Conservation (phyloP, 805 yeast species). For the Peterozyma toletana region DNA sequence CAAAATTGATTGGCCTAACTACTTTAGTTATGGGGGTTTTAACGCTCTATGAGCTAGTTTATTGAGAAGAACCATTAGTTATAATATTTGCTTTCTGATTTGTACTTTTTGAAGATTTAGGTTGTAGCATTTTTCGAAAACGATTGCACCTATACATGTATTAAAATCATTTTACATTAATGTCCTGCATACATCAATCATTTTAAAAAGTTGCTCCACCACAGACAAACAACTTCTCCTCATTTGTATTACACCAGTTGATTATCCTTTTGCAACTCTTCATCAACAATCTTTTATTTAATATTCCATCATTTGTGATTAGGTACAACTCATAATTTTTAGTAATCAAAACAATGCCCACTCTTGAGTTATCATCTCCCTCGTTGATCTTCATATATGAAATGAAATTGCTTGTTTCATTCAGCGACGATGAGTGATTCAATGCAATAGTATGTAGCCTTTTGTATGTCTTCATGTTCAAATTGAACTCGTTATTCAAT, state of each 20-base stretch:
- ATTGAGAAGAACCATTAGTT: too few relatives aligned
- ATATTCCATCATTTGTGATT: slow-evolving; percentile 46
- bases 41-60: slow-evolving; percentile 25
- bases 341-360: slow-evolving; percentile 20
- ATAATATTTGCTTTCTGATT: too few relatives aligned
- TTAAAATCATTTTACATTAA: too few relatives aligned
- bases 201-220: slow-evolving; percentile 61
- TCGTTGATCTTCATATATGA: slow-evolving; percentile 18
- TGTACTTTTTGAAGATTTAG: too few relatives aligned
- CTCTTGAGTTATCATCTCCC: slow-evolving; percentile 9
- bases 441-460: slow-evolving; percentile 5
- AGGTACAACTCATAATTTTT: slow-evolving; percentile 53
- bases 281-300: slow-evolving; percentile 49
- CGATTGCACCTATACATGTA: too few relatives aligned
- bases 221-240: slow-evolving; percentile 62
- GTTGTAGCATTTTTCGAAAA: too few relatives aligned
- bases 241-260: slow-evolving; percentile 70
- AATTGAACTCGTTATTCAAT: background rate
- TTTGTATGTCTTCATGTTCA: slow-evolving; percentile 5
- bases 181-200: background rate
- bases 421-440: slow-evolving; percentile 1
- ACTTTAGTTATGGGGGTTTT: slow-evolving; percentile 25
- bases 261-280: slow-evolving; percentile 58
- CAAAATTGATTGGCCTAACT: slow-evolving; percentile 35
- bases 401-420: slow-evolving; percentile 13